Percentiles rank a stretch among this genome's conserved stretches.
Evolutionary conservation across 768 basidiomycete species (phyloP).

Genomic region (Cubamyces lactineus): DNA sequence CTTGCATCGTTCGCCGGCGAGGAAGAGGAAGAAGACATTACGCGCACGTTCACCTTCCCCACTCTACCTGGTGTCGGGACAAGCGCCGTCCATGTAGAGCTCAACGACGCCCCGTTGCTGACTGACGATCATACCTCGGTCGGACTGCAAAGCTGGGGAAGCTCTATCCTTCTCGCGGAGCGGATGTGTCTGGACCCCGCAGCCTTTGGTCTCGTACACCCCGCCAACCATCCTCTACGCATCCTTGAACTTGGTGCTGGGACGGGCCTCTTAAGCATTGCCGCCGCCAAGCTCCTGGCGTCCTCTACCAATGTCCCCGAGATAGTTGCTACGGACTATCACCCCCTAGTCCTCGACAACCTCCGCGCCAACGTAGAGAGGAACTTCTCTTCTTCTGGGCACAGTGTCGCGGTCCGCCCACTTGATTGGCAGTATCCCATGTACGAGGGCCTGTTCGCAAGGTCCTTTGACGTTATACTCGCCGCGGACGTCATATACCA

Average conservation of each 20-base stretch:
- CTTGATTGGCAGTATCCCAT: constrained; percentile 70
- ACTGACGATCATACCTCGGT: constrained; percentile 75
- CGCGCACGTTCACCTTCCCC: constrained; percentile 56
- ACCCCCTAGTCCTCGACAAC: constrained; percentile 74
- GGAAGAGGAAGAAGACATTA: constrained; percentile 48
- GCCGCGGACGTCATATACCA: constrained; percentile 85
- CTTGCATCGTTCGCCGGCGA: constrained; percentile 54
- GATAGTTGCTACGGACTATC: constrained; percentile 78
- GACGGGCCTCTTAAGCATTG: constrained; percentile 81
- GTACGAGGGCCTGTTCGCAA: constrained; percentile 37
- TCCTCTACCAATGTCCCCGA: constrained; percentile 25
- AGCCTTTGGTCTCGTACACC: constrained; percentile 41
- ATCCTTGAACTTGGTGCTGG: constrained; percentile 86
- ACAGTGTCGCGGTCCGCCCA: constrained; percentile 45
- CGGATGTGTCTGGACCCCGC: constrained; percentile 55
- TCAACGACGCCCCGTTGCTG: constrained; percentile 72
- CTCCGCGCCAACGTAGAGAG: constrained; percentile 58
- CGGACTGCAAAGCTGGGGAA: constrained; percentile 85
- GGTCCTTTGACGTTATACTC: constrained; percentile 68
- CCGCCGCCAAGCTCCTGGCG: constrained; percentile 52
- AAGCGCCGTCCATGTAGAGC: constrained; percentile 47
- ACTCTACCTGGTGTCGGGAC: constrained; percentile 4
- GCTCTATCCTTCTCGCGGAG: constrained; percentile 71
- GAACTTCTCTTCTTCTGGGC: constrained; percentile 44
- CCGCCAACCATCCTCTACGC: background rate